Evolutionary conservation across 176 grass and related monocot species (phyloP).

Genomic region (Metroxylon sagu): DNA sequence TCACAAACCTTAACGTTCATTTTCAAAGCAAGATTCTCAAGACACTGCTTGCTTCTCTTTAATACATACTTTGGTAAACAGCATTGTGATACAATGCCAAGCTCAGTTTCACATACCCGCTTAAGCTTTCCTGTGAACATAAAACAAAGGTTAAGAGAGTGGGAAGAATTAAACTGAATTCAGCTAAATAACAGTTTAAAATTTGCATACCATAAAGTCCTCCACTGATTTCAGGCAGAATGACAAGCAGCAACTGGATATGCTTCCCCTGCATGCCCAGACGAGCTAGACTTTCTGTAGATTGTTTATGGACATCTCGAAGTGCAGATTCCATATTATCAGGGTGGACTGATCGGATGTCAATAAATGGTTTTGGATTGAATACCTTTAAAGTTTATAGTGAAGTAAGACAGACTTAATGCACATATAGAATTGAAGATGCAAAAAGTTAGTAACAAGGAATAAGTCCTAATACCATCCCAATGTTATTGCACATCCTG

Average conservation of each 20-base stretch:
- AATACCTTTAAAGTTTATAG: conserved; percentile 28
- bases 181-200: no score
- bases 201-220: conserved; percentile 55
- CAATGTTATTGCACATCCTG: conserved; percentile 28
- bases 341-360: conserved; percentile 11
- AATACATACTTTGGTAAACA: conserved; percentile 42
- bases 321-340: conserved; percentile 41
- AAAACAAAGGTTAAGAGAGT: neutral
- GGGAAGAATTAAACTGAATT: no score
- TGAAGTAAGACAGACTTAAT: no score
- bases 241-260: conserved; percentile 52
- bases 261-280: conserved; percentile 1
- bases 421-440: no score
- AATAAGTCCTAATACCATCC: conserved; percentile 42
- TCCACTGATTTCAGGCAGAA: conserved; percentile 53
- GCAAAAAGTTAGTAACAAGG: neutral
- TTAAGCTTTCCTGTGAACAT: conserved; percentile 50
- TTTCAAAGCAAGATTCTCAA: conserved; percentile 76
- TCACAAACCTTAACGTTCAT: conserved; percentile 76
- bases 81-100: conserved; percentile 79
- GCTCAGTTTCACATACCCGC: conserved; percentile 61
- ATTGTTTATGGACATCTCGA: conserved; percentile 34
- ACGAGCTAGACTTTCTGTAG: neutral
- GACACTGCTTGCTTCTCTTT: conserved; percentile 28
- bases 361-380: conserved; percentile 34